Evolutionary conservation across 208 protist species (phyloP), one percentile per base, ranked within the genome.

Genomic region (Porcisia hertigi): DNA sequence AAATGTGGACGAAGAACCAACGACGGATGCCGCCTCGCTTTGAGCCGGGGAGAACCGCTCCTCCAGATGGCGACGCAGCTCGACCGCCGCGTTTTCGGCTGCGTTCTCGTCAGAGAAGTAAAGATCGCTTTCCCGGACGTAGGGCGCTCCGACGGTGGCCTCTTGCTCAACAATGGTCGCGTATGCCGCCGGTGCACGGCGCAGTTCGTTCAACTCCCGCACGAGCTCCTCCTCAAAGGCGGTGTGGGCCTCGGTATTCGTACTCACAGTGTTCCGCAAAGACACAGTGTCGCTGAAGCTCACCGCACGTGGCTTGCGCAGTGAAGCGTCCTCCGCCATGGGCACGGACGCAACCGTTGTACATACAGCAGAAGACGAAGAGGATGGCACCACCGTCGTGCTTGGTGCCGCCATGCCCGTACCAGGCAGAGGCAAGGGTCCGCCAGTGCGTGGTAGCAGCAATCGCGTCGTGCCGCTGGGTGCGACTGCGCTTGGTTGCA

Each of bases 141-240:
- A 96, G 16, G 92, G 92, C 25, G 83, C 90, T 30, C 86, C 86
- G 3, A 96, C 45, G 8, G 84, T 88, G 25, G 88, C 92, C 72
- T 94, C 85, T 18, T 55, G 47, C 80, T 92, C 85, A 7, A 97
- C 70, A 3, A 94, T 16, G 14, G 65, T 73, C 30, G 93, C 83
- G 77, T 94, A 97, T 4, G 55, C 82, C 0, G 76, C 77, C n/a
- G 93, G 93, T 39, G 90, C 84, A 9, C 81, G 45, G 0, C 93
- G 88, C 59, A 95, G 63, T 34, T 73, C 73, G 75, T 97, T 97
- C 49, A 97, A 75, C 81, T 97, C 93, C 23, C 65, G 64, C 63
- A 95, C 66, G 41, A 97, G 75, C 5, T 69, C 72, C 54, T 80
- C 76, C 79, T 97, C 93, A 49, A 91, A 88, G 18, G 53, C 70